Base-by-base conservation (phyloP, 2,329 filamentous ascomycete genomes). In the Stagonosporopsis cucurbitacearum region DNA sequence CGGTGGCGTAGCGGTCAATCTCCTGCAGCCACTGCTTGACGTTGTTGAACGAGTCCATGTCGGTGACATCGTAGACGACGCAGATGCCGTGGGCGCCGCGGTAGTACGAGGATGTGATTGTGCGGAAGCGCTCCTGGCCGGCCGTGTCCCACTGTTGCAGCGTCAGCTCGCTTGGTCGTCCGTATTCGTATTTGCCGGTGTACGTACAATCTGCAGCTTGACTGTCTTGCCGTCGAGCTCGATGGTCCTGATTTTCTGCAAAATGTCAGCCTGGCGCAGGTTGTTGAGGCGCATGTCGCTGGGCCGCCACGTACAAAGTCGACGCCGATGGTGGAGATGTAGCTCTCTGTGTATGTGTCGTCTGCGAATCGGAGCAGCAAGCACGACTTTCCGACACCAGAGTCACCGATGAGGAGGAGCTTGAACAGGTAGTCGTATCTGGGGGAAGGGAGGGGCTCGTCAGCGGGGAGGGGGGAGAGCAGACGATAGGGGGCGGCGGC, bases 341-440 rank as follows among this genome's bases (percentile, higher is more conserved):
- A 99, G 78, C 91, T 96, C 84, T 98, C 95, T 60, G 95, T 99
- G 84, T 98, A 99, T 79, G 95, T 98, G 58, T 73, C 72, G 61
- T 73, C 95, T 76, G 95, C 95, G 77, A 99, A 99, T 83, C 95
- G 92, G 77, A 99, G 85, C 69, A 99, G 86, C 82, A 99, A 80
- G 82, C 95, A 99, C 76, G 95, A 99, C 89, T 99, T 99, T 89
- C 95, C 95, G 75, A 99, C 95, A 88, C 95, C 95, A 79, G 95
- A 99, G 80, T 99, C 95, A 81, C 95, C 95, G 88, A 99, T 99
- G 84, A 99, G 94, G 81, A 99, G 91, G 68, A 99, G 92, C 88
- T 99, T 99, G 88, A 99, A 99, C 76, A 99, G 92, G 81, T 99
- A 99, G 80, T 99, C 95, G 90, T 99, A 99, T 95, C 95, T 98